phyloP scores from a whole-genome alignment of 345 rosid species.

The Hibiscus trionum region DNA sequence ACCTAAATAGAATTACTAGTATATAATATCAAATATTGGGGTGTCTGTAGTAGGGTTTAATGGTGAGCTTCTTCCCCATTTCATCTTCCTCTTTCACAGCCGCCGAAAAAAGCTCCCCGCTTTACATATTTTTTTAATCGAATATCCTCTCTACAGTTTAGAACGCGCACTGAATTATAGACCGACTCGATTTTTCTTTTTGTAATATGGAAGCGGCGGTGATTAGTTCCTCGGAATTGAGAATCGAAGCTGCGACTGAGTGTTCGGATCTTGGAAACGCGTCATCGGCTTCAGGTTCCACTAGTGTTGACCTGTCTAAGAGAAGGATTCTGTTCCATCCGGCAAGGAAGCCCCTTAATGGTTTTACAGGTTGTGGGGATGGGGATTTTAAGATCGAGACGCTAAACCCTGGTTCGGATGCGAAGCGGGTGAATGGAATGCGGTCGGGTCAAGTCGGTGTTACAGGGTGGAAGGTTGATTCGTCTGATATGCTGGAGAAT shows the following conservation, averaged over 20 bases:
- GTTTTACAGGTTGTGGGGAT: conserved; percentile 17
- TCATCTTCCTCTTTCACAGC: conserved; percentile 23
- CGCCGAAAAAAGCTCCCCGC: conserved; percentile 35
- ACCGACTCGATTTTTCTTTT: not conserved
- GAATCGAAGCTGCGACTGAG: conserved; percentile 14
- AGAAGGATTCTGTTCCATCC: conserved; percentile 59
- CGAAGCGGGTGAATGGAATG: conserved; percentile 13
- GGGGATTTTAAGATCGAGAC: conserved; percentile 73
- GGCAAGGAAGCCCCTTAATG: conserved; percentile 47
- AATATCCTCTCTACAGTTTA: not conserved
- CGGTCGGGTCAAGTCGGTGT: conserved; percentile 2
- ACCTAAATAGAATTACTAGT: not conserved
- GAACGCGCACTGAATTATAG: not conserved
- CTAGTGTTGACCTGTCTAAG: conserved; percentile 7
- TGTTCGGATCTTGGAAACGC: conserved; percentile 25
- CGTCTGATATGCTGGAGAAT: conserved; percentile 41
- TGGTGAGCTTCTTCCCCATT: conserved; percentile 12
- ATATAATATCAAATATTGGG: not conserved
- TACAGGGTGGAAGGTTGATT: conserved; percentile 35
- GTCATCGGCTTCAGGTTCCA: conserved; percentile 23
- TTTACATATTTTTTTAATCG: not conserved
- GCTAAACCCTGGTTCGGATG: conserved; percentile 42
- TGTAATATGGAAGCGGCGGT: conserved; percentile 19
- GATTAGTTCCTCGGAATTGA: conserved; percentile 13
- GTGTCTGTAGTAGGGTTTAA: conserved; percentile 51